Evolutionary conservation across 148 eudicot genomes (phyloP).

Genomic region (Fagopyrum homotropicum): DNA sequence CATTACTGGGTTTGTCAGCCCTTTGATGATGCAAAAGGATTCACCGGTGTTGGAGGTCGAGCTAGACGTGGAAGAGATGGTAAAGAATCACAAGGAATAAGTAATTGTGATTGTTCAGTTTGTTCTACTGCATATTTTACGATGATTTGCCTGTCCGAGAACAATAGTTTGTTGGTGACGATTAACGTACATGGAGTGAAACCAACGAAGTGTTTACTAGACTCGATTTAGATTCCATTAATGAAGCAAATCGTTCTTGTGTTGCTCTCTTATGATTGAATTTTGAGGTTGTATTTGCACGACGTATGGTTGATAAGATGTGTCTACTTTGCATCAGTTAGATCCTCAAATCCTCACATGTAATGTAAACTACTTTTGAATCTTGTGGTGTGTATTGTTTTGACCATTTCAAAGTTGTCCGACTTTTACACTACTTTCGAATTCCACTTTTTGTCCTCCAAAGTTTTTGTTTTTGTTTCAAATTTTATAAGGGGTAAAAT

Average conservation of each 20-base stretch:
- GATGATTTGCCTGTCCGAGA: no score
- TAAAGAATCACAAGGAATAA: conserved; percentile 42
- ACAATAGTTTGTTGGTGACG: no score
- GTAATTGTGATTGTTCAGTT: background rate
- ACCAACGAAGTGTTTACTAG: no score
- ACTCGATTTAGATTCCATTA: no score
- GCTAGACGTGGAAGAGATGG: conserved; percentile 90
- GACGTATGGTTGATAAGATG: no score
- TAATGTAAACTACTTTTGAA: background rate
- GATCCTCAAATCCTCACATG: background rate
- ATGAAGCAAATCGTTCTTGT: no score
- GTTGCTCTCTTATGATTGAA: no score
- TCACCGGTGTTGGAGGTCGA: conserved; percentile 73
- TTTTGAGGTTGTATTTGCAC: no score
- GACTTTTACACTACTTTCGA: background rate
- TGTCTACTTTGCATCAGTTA: no score
- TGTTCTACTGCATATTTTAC: no score
- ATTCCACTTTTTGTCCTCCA: background rate
- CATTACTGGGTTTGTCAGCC: conserved; percentile 11
- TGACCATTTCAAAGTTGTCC: background rate
- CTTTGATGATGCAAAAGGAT: conserved; percentile 30
- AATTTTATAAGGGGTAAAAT: background rate
- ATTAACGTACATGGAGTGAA: no score
- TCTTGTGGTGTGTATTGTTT: background rate
- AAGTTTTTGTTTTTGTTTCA: background rate